Base-by-base conservation (phyloP, 2,329 filamentous ascomycete genomes). In the Pyrenophora tritici-repentis region DNA sequence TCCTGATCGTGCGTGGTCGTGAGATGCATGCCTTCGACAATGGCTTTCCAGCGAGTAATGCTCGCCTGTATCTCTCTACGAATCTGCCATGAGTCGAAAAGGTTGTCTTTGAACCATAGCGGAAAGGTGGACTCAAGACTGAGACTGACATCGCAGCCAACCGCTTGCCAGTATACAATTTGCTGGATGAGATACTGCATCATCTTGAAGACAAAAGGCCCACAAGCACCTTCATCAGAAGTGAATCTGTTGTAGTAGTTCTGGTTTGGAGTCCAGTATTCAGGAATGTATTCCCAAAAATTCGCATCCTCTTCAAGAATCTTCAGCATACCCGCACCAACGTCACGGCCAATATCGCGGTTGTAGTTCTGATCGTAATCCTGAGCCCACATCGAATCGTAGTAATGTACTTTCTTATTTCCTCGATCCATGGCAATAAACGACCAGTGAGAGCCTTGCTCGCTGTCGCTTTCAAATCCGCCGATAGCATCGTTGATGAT, bases 401-500 rank as follows among this genome's bases (percentile, higher is more conserved):
- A 55, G 20, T 66, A 68, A 33, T 57, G 52, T 4, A 50, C 50
- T 3, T 0, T 10, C 6, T 35, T 39, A 10, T 46, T 33, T 1
- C 45, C 14, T 5, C 53, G 47, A 37, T 68, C 51, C 14, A 68
- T 14, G 8, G 39, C 48, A 2, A 66, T 29, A 10, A 70, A 50
- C 0, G 61, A 56, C 66, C 66, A 70, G 38, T 70, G 67, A 3
- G 26, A 18, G 2, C 64, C 63, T 8, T 32, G 36, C 4, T 16
- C 12, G 4, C 56, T 58, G 9, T 36, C 31, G 8, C 32, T 50
- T 2, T 32, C 41, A 6, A 42, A 13, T 1, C 26, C 44, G 7
- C 34, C 47, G 16, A 60, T 53, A 4, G 51, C 66, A 47, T 68
- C 56, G 47, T 68, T 68, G 41, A 66, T 38, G 7, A 61, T 51